Conservation (phyloP, 352 stramenopile species). For the Phytophthora palmivora region DNA sequence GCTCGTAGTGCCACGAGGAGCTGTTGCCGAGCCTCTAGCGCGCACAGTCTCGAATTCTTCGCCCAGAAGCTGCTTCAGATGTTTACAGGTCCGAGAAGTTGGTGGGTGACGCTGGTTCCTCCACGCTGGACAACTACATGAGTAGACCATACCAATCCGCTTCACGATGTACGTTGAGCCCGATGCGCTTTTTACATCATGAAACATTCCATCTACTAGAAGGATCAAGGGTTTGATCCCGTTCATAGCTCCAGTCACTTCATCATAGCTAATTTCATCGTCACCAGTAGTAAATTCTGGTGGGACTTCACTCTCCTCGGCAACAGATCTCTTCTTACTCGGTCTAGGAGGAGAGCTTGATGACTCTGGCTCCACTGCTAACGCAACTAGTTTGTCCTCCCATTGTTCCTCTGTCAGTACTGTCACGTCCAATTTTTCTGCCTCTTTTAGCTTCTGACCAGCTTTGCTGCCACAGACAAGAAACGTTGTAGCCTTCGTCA, state of each 20-base stretch:
- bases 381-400: slow-evolving; percentile 24
- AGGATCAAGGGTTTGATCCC: slow-evolving; percentile 43
- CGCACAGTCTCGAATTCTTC: slow-evolving; percentile 54
- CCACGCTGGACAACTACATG: slow-evolving; percentile 76
- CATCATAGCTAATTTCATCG: slow-evolving; percentile 42
- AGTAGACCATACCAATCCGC: slow-evolving; percentile 55
- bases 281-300: not conserved
- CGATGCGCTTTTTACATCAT: slow-evolving; percentile 58
- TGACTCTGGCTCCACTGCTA: not conserved
- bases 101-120: slow-evolving; percentile 59
- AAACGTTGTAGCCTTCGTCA: slow-evolving; percentile 54
- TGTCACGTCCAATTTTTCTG: slow-evolving; percentile 46
- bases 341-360: slow-evolving; percentile 1
- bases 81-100: slow-evolving; percentile 65
- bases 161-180: slow-evolving; percentile 68
- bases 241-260: slow-evolving; percentile 54
- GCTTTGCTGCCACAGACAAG: slow-evolving; percentile 61
- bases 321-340: slow-evolving; percentile 19
- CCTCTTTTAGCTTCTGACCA: slow-evolving; percentile 53
- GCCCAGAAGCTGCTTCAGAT: slow-evolving; percentile 61
- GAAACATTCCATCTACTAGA: slow-evolving; percentile 48
- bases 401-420: slow-evolving; percentile 56
- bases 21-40: slow-evolving; percentile 30
- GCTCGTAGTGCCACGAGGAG: slow-evolving; percentile 17
- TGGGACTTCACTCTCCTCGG: slow-evolving; percentile 21